A percentile compares a stretch with the other conserved stretches of the same genome.
Conservation (phyloP, 179 eudicot genomes). For the Sideroxylon spinosum region DNA sequence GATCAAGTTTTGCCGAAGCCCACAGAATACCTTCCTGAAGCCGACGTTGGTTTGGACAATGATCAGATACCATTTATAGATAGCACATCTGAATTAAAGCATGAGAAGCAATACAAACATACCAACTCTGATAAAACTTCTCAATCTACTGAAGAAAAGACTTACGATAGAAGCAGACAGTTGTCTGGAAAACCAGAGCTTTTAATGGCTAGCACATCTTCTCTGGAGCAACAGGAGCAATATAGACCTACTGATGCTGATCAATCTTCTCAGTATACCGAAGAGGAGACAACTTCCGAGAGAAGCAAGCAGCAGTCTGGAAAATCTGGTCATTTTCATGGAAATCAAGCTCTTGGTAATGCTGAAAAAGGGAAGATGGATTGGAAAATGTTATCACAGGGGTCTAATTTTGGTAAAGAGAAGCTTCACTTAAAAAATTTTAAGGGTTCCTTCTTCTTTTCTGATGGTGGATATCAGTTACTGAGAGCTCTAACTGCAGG, state of each 20-base stretch:
- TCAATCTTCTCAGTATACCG: constrained; percentile 23
- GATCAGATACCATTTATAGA: constrained; percentile 18
- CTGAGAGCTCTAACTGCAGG: constrained; percentile 58
- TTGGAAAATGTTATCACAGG: constrained; percentile 18
- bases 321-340: constrained; percentile 22
- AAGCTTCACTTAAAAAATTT: constrained; percentile 27
- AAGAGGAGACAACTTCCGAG: constrained; percentile 22
- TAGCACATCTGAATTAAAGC: constrained; percentile 20
- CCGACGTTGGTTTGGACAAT: constrained; percentile 21
- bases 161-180: constrained; percentile 21
- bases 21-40: constrained; percentile 26
- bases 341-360: constrained; percentile 20
- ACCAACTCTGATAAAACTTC: too few relatives aligned
- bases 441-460: constrained; percentile 54
- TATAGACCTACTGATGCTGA: constrained; percentile 22
- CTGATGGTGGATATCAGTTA: constrained; percentile 61
- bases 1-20: constrained; percentile 27
- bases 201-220: constrained; percentile 19
- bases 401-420: constrained; percentile 23
- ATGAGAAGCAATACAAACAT: constrained; percentile 21
- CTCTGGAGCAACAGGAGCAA: constrained; percentile 23
- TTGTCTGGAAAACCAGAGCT: constrained; percentile 24
- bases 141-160: too few relatives aligned
- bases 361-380: constrained; percentile 28
- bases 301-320: constrained; percentile 22